A percentile compares a stretch with the other conserved stretches of the same genome.
These are phyloP conservation scores for Phaeotremella skinneri DNA, from an alignment of 768 basidiomycete species.

Conservation along the genomic window DNA sequence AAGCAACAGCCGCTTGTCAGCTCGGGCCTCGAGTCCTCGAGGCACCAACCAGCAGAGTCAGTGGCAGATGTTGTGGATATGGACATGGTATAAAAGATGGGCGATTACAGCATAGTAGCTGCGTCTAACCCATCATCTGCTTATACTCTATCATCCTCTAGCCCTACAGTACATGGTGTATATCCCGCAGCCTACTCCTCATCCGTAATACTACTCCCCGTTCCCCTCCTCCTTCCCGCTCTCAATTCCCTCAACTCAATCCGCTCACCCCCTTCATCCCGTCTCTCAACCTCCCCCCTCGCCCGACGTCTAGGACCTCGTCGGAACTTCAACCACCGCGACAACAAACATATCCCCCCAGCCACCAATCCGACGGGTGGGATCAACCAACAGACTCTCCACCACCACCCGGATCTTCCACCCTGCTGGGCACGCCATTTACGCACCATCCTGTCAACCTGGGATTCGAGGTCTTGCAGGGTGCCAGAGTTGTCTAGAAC, in stretches of 20 bases:
- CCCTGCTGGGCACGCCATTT: constrained; percentile 51
- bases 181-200: constrained; percentile 8
- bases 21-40: too few species aligned
- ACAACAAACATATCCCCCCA: constrained; percentile 39
- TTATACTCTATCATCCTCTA: too few species aligned
- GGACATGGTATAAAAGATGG: not conserved
- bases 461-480: constrained; percentile 62
- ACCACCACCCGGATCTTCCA: constrained; percentile 52
- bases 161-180: too few species aligned
- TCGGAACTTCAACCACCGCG: constrained; percentile 21
- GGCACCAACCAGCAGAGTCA: too few species aligned
- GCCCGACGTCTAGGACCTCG: constrained; percentile 34
- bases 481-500: constrained; percentile 88
- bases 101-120: too few species aligned
- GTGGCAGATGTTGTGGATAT: not conserved
- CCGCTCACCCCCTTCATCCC: constrained; percentile 20
- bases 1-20: too few species aligned
- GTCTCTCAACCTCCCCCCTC: constrained; percentile 34
- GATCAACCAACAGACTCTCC: constrained; percentile 56
- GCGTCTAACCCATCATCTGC: too few species aligned
- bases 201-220: constrained; percentile 19
- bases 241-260: constrained; percentile 45
- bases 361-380: constrained; percentile 55
- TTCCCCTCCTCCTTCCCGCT: constrained; percentile 20
- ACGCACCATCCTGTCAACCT: constrained; percentile 57